phyloP scores from a whole-genome alignment of 176 grass and related monocot genomes.

The Puya raimondii region DNA sequence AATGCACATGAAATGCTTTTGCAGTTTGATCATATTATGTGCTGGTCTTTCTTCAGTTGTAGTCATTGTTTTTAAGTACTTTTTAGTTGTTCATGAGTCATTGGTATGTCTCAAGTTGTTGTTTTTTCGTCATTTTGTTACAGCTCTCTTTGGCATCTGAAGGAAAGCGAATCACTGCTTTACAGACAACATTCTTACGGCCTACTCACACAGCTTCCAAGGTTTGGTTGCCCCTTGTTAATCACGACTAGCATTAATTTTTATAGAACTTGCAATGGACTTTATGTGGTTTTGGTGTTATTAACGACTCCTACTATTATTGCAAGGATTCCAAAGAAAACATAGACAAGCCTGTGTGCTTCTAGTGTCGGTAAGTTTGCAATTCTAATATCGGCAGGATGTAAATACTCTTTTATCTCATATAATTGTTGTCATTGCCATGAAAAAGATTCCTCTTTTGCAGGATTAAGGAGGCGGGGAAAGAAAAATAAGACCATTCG shows the following conservation, averaged over 20 bases:
- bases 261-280: not conserved
- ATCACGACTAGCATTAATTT: conserved; percentile 1
- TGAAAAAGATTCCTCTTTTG: no score
- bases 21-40: not conserved
- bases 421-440: no score
- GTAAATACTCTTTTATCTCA: no score
- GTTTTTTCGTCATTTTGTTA: not conserved
- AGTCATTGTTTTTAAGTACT: not conserved
- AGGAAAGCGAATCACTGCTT: conserved; percentile 13
- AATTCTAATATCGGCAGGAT: no score
- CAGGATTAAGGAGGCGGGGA: no score
- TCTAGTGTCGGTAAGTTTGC: conserved; percentile 33
- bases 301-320: conserved; percentile 20
- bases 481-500: no score
- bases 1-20: not conserved
- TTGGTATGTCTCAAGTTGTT: not conserved
- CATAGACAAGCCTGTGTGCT: conserved; percentile 18
- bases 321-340: conserved; percentile 95
- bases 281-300: not conserved
- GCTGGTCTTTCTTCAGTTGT: not conserved
- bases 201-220: conserved; percentile 38
- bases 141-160: conserved; percentile 51
- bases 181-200: conserved; percentile 12
- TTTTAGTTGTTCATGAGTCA: not conserved
- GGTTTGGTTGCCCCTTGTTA: conserved; percentile 30